Evolutionary conservation across 352 stramenopile genomes (phyloP), one percentile per base, ranked within the genome.

Genomic region (Phytophthora ohioensis): DNA sequence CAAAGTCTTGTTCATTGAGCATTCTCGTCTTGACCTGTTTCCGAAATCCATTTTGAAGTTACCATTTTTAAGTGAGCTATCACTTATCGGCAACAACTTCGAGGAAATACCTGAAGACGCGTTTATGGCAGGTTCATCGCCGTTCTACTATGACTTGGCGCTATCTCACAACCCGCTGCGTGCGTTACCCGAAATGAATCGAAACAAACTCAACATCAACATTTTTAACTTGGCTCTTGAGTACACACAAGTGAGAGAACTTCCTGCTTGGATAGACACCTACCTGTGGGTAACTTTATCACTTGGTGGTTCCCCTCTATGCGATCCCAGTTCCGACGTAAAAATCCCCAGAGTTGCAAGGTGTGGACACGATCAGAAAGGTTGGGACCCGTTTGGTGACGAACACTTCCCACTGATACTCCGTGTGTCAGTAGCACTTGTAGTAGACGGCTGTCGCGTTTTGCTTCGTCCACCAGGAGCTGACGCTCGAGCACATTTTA

Each of bases 151-250:
- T 21, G 31, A 69, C 21, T 46, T 46, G 13, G 41, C 41, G 39
- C 39, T 45, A 11, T 45, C 39, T 45, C 39, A 45, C 39, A 45
- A 45, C 13, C 12, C 39, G 4, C 15, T 45, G 11, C 10, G 3
- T 2, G 15, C 17, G 7, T 48, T 45, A 45, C 42, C n/a, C 21
- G 21, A 27, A 27, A 27, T 27, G 21, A 27, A 27, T 27, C 21
- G 21, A 27, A 30, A 21, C 13, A 48, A 32, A 32, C 1, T 48
- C 42, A 36, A 48, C 0, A 34, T 53, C 10, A 65, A 59, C 4
- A 48, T 88, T 10, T 67, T 62, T 21, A 72, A 75, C 32, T 48
- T 85, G 32, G 57, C 67, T 15, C 67, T 82, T 17, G 72, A 74
- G 3, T 57, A 67, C 48, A 85, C 78, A 12, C 31, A 60, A 3